Percentiles rank a stretch among this genome's conserved stretches.
Evolutionary conservation across 2,329 filamentous ascomycete species (phyloP).

Genomic region (Plenodomus tracheiphilus): DNA sequence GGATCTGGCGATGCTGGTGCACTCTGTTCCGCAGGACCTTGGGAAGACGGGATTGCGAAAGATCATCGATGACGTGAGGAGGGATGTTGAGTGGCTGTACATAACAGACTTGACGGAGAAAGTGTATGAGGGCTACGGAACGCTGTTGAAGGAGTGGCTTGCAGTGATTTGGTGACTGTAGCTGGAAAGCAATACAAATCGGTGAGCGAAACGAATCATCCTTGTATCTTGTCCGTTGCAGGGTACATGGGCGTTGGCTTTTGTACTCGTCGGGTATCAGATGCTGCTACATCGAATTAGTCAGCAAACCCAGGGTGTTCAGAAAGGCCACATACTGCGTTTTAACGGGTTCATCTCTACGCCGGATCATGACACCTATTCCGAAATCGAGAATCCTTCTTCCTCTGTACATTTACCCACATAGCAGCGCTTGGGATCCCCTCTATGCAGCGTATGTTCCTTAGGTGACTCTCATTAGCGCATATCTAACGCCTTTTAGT

Average conservation of each 20-base stretch:
- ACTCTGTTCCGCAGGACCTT: constrained; percentile 18
- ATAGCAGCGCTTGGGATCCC: constrained; percentile 52
- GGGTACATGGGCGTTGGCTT: too few relatives aligned
- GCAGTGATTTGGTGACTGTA: constrained; percentile 8
- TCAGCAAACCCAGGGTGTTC: too few relatives aligned
- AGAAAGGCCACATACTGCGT: neutral
- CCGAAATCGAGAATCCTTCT: constrained; percentile 34
- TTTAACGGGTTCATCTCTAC: neutral
- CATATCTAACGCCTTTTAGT: constrained; percentile 6
- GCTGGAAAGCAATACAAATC: neutral
- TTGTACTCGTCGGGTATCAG: too few relatives aligned
- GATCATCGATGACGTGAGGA: constrained; percentile 23
- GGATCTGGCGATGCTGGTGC: constrained; percentile 21
- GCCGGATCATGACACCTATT: neutral
- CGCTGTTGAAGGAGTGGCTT: constrained; percentile 25
- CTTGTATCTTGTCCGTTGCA: too few relatives aligned
- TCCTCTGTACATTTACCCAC: constrained; percentile 56
- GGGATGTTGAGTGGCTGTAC: constrained; percentile 26
- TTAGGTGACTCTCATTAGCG: neutral
- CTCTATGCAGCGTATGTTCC: constrained; percentile 48
- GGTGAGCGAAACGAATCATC: neutral
- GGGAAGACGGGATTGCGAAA: constrained; percentile 19
- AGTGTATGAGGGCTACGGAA: constrained; percentile 14
- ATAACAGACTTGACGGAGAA: constrained; percentile 23
- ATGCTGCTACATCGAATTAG: too few relatives aligned